Percentiles rank a stretch among this genome's conserved stretches.
Evolutionary conservation across 1,139 yeast genomes (phyloP).

Genomic region (Kazachstania sp.): DNA sequence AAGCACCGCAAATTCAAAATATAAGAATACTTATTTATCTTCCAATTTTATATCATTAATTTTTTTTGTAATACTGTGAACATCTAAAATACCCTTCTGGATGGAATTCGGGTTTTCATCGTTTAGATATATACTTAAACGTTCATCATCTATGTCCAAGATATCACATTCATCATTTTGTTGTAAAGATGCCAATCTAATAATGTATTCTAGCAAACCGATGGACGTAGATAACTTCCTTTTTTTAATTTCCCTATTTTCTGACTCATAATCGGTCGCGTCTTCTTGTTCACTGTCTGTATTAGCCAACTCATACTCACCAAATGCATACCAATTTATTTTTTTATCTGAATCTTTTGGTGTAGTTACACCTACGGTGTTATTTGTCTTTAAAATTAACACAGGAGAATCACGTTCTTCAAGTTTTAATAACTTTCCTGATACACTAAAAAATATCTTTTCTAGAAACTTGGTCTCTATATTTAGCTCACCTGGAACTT

Average conservation of each 20-base stretch:
- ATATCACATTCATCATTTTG: constrained; percentile 50
- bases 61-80: constrained; percentile 14
- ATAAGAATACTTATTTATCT: neutral
- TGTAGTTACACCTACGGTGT: constrained; percentile 21
- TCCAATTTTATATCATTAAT: constrained; percentile 10
- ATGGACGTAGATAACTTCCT: constrained; percentile 30
- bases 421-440: constrained; percentile 57
- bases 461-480: constrained; percentile 40
- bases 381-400: constrained; percentile 45
- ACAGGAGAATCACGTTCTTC: constrained; percentile 65
- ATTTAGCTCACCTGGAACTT: constrained; percentile 31
- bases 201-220: constrained; percentile 56
- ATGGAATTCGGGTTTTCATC: constrained; percentile 41
- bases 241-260: constrained; percentile 9
- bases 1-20: neutral
- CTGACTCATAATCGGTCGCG: constrained; percentile 12
- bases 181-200: constrained; percentile 57
- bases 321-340: constrained; percentile 31
- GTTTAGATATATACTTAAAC: constrained; percentile 51
- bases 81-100: constrained; percentile 10
- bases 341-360: constrained; percentile 9
- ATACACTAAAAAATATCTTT: constrained; percentile 61
- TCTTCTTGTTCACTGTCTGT: constrained; percentile 10
- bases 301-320: constrained; percentile 27
- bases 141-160: constrained; percentile 55